Conservation (phyloP, 352 stramenopile species). For the Elongisporangium undulatum region DNA sequence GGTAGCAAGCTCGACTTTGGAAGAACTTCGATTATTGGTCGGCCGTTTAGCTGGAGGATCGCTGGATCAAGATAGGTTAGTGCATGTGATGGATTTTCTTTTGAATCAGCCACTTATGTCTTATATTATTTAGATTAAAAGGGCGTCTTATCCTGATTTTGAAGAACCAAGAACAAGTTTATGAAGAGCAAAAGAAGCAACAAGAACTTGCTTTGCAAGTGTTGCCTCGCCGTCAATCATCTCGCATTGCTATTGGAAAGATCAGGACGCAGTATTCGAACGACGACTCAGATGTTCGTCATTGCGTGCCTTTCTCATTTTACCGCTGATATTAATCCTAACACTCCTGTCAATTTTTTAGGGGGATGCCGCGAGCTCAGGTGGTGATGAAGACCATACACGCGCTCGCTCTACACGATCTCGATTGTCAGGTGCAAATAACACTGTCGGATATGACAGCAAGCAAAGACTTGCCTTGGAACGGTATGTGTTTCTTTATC, state of each 20-base stretch:
- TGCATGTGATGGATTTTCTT: neutral
- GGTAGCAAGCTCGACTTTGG: slow-evolving; percentile 67
- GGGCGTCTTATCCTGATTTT: slow-evolving; percentile 73
- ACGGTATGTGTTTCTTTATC: slow-evolving; percentile 27
- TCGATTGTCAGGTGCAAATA: slow-evolving; percentile 4
- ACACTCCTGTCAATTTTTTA: neutral
- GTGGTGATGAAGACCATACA: slow-evolving; percentile 4
- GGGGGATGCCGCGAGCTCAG: slow-evolving; percentile 7
- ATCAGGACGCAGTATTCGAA: slow-evolving; percentile 65
- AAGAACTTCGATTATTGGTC: slow-evolving; percentile 51
- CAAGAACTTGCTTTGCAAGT: slow-evolving; percentile 74
- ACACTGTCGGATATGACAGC: slow-evolving; percentile 14
- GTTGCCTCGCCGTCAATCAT: slow-evolving; percentile 76
- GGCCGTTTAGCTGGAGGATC: slow-evolving; percentile 53
- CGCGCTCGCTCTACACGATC: slow-evolving; percentile 3
- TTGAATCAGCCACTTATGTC: neutral
- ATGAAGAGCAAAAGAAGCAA: slow-evolving; percentile 59
- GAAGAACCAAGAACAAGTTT: slow-evolving; percentile 70
- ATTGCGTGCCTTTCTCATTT: neutral
- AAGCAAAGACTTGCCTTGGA: slow-evolving; percentile 51
- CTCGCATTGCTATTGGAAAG: slow-evolving; percentile 71
- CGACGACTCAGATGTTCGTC: slow-evolving; percentile 43
- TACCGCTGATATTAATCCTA: neutral
- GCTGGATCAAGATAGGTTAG: slow-evolving; percentile 64
- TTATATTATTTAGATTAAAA: slow-evolving; percentile 31